phyloP scores from a whole-genome alignment of 2,329 filamentous ascomycete genomes.

The Apiospora marii region DNA sequence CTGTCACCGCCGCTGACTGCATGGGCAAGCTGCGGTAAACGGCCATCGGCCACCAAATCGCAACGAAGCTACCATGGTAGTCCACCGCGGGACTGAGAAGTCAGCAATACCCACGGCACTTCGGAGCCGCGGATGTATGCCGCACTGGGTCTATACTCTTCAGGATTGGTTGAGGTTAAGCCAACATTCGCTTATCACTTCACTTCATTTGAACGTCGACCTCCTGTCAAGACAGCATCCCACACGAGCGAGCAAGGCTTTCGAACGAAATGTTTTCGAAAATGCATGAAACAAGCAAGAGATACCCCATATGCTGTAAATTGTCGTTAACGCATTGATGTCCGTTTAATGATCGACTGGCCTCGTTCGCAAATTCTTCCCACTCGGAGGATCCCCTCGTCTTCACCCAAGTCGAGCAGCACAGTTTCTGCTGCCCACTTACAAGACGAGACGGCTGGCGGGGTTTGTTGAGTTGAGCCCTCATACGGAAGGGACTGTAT shows the following conservation, averaged over 20 bases:
- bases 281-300: constrained; percentile 19
- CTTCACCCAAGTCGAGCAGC: background rate
- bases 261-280: constrained; percentile 9
- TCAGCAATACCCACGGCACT: constrained; percentile 38
- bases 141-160: constrained; percentile 33
- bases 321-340: constrained; percentile 5
- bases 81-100: constrained; percentile 36
- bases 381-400: background rate
- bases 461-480: constrained; percentile 6
- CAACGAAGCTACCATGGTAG: constrained; percentile 37
- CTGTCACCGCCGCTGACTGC: constrained; percentile 76
- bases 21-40: constrained; percentile 73
- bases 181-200: constrained; percentile 29
- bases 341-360: constrained; percentile 18
- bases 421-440: constrained; percentile 2
- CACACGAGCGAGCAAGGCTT: constrained; percentile 15
- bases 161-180: constrained; percentile 29
- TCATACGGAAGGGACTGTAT: constrained; percentile 16
- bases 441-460: constrained; percentile 17
- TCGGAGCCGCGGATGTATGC: constrained; percentile 41
- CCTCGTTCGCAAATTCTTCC: background rate
- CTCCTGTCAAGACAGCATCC: constrained; percentile 20
- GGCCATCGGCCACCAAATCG: background rate
- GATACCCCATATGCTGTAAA: constrained; percentile 21
- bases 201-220: constrained; percentile 28